Evolutionary conservation across 83 land plant species (phyloP).

Genomic region (Isoetes engelmannii): DNA sequence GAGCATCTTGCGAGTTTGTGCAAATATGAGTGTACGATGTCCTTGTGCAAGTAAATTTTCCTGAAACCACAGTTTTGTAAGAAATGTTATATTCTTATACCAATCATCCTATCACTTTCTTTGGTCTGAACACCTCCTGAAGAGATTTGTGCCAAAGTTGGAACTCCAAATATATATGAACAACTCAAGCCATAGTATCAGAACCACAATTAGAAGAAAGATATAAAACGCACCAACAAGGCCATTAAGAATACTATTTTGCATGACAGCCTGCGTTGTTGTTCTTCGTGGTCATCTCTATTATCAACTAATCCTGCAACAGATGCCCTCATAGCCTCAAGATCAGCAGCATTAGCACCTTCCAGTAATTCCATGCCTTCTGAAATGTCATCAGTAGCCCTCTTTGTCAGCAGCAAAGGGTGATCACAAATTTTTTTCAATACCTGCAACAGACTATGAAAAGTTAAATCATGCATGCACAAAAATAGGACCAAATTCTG

Average conservation of each 20-base stretch:
- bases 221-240: constrained; percentile 50
- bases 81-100: too few relatives aligned
- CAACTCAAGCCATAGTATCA: too few relatives aligned
- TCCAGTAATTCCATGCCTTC: constrained; percentile 82
- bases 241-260: constrained; percentile 73
- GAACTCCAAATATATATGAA: too few relatives aligned
- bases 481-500: neutral
- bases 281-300: constrained; percentile 18
- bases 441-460: constrained; percentile 41
- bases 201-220: too few relatives aligned
- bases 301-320: constrained; percentile 38
- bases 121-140: too few relatives aligned
- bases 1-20: constrained; percentile 98
- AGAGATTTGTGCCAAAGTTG: too few relatives aligned
- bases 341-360: constrained; percentile 41
- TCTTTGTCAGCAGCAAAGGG: constrained; percentile 76
- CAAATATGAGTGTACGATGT: constrained; percentile 74
- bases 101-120: too few relatives aligned
- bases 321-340: constrained; percentile 59
- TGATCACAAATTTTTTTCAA: constrained; percentile 98
- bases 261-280: constrained; percentile 56
- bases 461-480: neutral
- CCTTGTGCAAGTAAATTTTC: constrained; percentile 67
- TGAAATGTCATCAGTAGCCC: constrained; percentile 77
- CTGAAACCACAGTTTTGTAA: constrained; percentile 29